Evolutionary conservation across 306 rosid species (phyloP).

Genomic region (Begonia fuchsioides): DNA sequence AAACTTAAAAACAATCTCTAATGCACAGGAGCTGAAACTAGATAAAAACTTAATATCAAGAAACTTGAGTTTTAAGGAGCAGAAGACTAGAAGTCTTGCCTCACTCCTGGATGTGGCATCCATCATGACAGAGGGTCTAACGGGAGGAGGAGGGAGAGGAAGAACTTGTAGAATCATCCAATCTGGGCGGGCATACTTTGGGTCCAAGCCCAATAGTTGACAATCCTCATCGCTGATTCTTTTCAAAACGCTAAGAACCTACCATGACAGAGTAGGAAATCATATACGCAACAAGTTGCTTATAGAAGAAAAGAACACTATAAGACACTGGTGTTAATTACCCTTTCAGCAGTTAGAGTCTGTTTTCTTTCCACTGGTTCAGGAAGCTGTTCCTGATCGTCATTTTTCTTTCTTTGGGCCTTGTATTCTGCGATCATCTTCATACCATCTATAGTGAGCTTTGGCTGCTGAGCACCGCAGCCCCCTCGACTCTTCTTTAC

Average conservation of each 20-base stretch:
- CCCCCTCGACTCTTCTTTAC: constrained; percentile 87
- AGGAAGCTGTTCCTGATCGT: constrained; percentile 94
- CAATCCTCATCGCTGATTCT: constrained; percentile 94
- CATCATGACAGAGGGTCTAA: constrained; percentile 99
- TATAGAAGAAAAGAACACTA: neutral
- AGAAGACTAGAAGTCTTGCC: constrained; percentile 34
- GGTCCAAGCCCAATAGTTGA: constrained; percentile 72
- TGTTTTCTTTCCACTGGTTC: constrained; percentile 97
- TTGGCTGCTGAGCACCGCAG: constrained; percentile 99
- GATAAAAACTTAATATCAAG: neutral
- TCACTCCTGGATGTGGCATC: constrained; percentile 97
- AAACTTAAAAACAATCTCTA: too few relatives aligned
- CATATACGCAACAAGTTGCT: neutral
- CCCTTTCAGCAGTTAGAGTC: constrained; percentile 93
- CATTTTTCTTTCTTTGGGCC: constrained; percentile 81
- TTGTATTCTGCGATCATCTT: constrained; percentile 82
- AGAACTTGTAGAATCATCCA: constrained; percentile 99
- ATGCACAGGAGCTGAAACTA: neutral
- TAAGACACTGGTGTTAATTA: constrained; percentile 9
- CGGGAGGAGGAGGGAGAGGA: constrained; percentile 98
- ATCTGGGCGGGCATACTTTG: constrained; percentile 93
- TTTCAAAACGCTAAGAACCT: constrained; percentile 89
- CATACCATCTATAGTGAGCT: constrained; percentile 86
- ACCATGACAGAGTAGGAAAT: neutral
- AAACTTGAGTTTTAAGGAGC: neutral